These are phyloP conservation scores for Suillus subalutaceus DNA, from an alignment of 768 basidiomycete genomes.

Conservation along the genomic window DNA sequence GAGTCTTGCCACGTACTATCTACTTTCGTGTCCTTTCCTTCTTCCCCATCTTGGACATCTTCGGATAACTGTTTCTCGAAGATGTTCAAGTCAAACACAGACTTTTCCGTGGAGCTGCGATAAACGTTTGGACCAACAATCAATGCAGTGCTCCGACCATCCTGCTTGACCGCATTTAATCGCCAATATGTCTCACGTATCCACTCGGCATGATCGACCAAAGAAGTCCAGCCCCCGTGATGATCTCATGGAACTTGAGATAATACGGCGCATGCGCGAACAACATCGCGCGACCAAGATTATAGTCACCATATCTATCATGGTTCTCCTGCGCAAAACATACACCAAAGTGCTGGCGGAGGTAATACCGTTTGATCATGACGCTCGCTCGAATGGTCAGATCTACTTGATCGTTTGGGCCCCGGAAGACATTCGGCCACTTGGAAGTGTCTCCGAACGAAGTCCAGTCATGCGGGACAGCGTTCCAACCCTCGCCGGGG, in stretches of 20 bases:
- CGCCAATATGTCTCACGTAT: conserved; percentile 5
- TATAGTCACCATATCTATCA: background rate
- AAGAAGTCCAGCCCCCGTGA: background rate
- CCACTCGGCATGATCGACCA: conserved; percentile 5
- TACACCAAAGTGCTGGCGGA: conserved; percentile 1
- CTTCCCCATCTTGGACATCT: background rate
- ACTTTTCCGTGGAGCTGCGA: background rate
- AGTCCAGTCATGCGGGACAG: conserved; percentile 5
- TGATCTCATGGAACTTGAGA: conserved; percentile 1
- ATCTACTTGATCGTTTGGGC: background rate
- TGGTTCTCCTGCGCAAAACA: conserved; percentile 2
- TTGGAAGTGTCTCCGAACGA: conserved; percentile 6
- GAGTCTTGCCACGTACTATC: background rate
- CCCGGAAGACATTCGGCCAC: background rate
- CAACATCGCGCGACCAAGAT: background rate
- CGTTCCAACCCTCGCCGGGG: background rate
- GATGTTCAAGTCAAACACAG: background rate
- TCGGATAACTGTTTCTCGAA: background rate
- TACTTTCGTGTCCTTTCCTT: background rate
- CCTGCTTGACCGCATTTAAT: background rate
- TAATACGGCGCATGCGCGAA: conserved; percentile 2
- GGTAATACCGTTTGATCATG: conserved; percentile 2
- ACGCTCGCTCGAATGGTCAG: background rate
- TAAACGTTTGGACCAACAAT: conserved; percentile 1
- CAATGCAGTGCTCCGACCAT: background rate